These are phyloP conservation scores for Fusarium domesticum DNA, from an alignment of 2,329 filamentous ascomycete genomes.

Conservation along the genomic window DNA sequence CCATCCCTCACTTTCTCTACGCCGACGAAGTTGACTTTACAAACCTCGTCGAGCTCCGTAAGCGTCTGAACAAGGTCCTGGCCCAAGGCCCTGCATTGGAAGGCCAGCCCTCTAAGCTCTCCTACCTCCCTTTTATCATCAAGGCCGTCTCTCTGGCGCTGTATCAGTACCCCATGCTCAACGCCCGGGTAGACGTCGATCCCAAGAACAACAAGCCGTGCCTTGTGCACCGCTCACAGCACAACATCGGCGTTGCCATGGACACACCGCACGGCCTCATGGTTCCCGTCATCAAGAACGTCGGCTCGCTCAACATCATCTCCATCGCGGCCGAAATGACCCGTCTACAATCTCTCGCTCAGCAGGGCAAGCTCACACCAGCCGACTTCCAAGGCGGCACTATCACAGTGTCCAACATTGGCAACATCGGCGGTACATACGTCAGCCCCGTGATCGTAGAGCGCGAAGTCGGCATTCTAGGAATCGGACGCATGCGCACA, in stretches of 20 bases:
- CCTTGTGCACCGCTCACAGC: slow-evolving; percentile 74
- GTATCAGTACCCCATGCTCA: slow-evolving; percentile 78
- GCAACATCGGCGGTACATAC: slow-evolving; percentile 89
- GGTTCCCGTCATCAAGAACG: slow-evolving; percentile 87
- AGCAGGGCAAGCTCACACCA: slow-evolving; percentile 69
- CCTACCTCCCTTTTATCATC: slow-evolving; percentile 90
- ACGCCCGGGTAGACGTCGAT: slow-evolving; percentile 72
- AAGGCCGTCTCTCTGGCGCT: slow-evolving; percentile 90
- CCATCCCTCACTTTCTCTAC: slow-evolving; percentile 93
- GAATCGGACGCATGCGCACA: slow-evolving; percentile 75
- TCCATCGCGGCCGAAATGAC: slow-evolving; percentile 74
- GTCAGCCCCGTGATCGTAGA: slow-evolving; percentile 88
- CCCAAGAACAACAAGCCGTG: slow-evolving; percentile 61
- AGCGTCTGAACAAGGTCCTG: slow-evolving; percentile 68
- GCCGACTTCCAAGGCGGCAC: slow-evolving; percentile 81
- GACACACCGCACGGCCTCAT: slow-evolving; percentile 86
- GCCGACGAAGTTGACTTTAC: slow-evolving; percentile 86
- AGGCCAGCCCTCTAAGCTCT: slow-evolving; percentile 61
- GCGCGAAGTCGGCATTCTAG: slow-evolving; percentile 87
- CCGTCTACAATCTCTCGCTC: slow-evolving; percentile 70
- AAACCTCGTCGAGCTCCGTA: slow-evolving; percentile 67
- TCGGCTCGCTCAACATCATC: slow-evolving; percentile 71
- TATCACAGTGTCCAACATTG: slow-evolving; percentile 95
- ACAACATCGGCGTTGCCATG: slow-evolving; percentile 96
- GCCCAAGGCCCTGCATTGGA: slow-evolving; percentile 44